These are phyloP conservation scores for Exutisphaerella laricina DNA, from an alignment of 2,329 filamentous ascomycete genomes.

Conservation along the genomic window DNA sequence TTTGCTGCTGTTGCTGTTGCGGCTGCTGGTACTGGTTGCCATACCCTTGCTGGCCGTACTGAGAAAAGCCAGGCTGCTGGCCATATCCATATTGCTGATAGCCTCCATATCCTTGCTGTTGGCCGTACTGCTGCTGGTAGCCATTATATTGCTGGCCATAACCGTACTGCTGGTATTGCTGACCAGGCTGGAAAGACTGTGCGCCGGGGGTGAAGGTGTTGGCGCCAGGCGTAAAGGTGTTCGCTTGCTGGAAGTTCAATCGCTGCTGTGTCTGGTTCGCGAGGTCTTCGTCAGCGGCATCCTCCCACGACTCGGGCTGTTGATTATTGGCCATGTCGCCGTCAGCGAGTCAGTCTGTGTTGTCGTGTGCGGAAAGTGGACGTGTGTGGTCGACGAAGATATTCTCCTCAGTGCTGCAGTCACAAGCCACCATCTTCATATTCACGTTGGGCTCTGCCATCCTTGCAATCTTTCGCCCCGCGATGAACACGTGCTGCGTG, in stretches of 20 bases:
- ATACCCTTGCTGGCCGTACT: conserved; percentile 41
- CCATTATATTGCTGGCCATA: conserved; percentile 36
- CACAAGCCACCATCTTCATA: too few relatives aligned
- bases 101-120: conserved; percentile 34
- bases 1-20: conserved; percentile 43
- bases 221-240: conserved; percentile 34
- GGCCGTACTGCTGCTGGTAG: conserved; percentile 27
- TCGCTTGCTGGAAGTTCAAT: conserved; percentile 31
- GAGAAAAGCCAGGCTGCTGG: conserved; percentile 38
- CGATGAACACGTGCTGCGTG: too few relatives aligned
- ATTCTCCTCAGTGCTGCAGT: too few relatives aligned
- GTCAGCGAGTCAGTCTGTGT: conserved; percentile 11
- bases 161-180: conserved; percentile 33
- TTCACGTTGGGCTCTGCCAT: too few relatives aligned
- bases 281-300: conserved; percentile 36
- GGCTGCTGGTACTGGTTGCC: conserved; percentile 41
- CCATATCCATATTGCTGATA: conserved; percentile 40
- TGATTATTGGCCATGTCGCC: conserved; percentile 26
- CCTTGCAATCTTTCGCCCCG: too few relatives aligned
- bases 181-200: conserved; percentile 29
- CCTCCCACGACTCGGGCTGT: conserved; percentile 70
- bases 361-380: too few relatives aligned
- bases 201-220: conserved; percentile 35
- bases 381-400: too few relatives aligned
- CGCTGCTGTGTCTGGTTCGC: conserved; percentile 36